These are phyloP conservation scores for Zostera marina DNA, from an alignment of 116 monocot species.

Conservation along the genomic window DNA sequence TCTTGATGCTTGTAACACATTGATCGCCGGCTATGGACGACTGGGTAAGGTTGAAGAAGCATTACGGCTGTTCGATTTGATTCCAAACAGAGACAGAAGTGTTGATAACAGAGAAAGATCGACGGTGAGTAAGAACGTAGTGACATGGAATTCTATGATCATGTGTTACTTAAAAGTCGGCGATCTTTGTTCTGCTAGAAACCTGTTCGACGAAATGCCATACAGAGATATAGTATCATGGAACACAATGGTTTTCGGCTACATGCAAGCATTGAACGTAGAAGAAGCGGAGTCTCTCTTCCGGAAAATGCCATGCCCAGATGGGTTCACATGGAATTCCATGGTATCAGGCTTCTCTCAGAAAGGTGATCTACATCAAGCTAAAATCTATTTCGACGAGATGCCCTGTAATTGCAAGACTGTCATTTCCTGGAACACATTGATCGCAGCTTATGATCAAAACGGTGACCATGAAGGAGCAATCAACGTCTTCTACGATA, in stretches of 20 bases:
- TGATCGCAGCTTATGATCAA: slow-evolving; percentile 45
- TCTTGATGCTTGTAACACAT: slow-evolving; percentile 42
- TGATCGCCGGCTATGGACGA: slow-evolving; percentile 44
- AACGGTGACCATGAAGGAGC: slow-evolving; percentile 36
- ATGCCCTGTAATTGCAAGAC: slow-evolving; percentile 21
- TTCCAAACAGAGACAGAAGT: slow-evolving; percentile 5
- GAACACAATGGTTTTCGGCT: slow-evolving; percentile 62
- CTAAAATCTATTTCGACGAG: slow-evolving; percentile 21
- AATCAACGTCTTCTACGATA: slow-evolving; percentile 22
- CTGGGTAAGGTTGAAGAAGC: slow-evolving; percentile 32
- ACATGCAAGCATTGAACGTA: slow-evolving; percentile 18
- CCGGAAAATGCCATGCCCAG: slow-evolving; percentile 16
- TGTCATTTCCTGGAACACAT: slow-evolving; percentile 49
- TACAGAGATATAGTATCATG: slow-evolving; percentile 38
- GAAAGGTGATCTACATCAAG: slow-evolving; percentile 24
- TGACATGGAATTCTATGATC: slow-evolving; percentile 65
- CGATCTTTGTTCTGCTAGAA: slow-evolving; percentile 25
- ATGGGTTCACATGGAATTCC: slow-evolving; percentile 40
- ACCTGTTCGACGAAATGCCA: slow-evolving; percentile 43
- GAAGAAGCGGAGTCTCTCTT: slow-evolving; percentile 35
- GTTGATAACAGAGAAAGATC: background rate
- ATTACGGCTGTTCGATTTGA: slow-evolving; percentile 24
- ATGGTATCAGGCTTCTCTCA: slow-evolving; percentile 41
- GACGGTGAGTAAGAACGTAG: slow-evolving; percentile 27
- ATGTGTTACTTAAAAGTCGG: slow-evolving; percentile 51